These are phyloP conservation scores for Nidularia pulvinata DNA, from an alignment of 768 basidiomycete species.

Conservation along the genomic window DNA sequence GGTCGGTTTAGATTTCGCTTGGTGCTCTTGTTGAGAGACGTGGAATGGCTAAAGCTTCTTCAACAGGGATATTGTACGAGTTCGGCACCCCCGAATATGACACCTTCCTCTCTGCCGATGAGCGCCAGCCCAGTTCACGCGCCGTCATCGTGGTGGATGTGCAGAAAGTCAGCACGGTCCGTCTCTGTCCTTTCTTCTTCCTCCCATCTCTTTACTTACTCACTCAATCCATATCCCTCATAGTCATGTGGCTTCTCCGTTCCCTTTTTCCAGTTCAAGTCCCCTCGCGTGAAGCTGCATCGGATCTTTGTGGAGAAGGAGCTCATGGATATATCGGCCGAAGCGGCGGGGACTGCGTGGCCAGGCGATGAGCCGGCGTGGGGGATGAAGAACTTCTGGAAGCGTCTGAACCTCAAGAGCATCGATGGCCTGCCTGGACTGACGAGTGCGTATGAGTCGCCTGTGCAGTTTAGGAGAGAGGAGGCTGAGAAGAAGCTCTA, in stretches of 20 bases:
- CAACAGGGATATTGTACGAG: conserved; percentile 51
- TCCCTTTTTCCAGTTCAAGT: conserved; percentile 50
- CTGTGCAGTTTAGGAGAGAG: neutral
- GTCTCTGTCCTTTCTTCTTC: conserved; percentile 5
- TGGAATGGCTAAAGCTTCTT: neutral
- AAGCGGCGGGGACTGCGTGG: conserved; percentile 2
- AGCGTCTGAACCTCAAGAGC: conserved; percentile 36
- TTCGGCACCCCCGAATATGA: conserved; percentile 58
- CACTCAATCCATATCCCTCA: neutral
- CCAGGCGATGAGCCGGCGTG: conserved; percentile 10
- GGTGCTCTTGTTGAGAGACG: neutral
- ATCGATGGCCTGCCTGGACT: conserved; percentile 54
- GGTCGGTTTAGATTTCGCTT: conserved; percentile 24
- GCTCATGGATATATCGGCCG: conserved; percentile 25
- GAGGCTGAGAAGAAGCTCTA: neutral
- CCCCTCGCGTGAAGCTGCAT: conserved; percentile 46
- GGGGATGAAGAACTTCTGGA: conserved; percentile 54
- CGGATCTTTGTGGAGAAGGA: conserved; percentile 33
- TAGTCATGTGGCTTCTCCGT: conserved; percentile 64
- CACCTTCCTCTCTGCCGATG: conserved; percentile 36
- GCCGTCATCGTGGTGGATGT: conserved; percentile 56
- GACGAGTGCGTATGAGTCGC: conserved; percentile 16
- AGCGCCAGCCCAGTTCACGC: conserved; percentile 52
- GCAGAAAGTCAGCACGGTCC: conserved; percentile 45
- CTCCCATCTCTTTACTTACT: neutral